Evolutionary conservation across 768 basidiomycete species (phyloP), one percentile per base, ranked within the genome.

Genomic region (Tylopilus subfusipes): DNA sequence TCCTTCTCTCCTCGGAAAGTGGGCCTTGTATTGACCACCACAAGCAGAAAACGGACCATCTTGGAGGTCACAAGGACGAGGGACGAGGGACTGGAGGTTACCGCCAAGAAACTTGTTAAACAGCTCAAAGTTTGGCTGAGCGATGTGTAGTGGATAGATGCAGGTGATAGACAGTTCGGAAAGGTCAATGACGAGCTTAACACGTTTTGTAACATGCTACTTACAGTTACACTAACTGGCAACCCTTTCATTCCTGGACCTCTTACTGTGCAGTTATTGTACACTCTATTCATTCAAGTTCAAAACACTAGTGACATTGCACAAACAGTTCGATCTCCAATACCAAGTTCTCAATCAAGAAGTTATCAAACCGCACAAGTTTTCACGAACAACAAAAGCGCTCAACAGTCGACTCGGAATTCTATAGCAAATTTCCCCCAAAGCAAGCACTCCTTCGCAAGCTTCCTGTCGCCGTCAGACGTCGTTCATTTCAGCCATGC

Each of bases 81-180:
- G 53, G 78, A 82, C 34, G 85, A 87, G 66, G 73, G 69, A 57
- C 65, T 89, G 36, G 86, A 88, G 67, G 62, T 68, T 4, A 67
- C 79, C 1, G 86, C 85, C 29, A 78, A 74, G 63, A 73, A 70
- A 59, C 68, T 89, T 27, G 79, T 82, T 1, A 68, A 58, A 48
- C 77, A 79, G 60, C 67, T 88, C 36, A 72, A 64, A 58, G 66
- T 58, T 9, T 79, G 78, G 76, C 57, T 83, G 64, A 61, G 38
- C 42, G 60, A 62, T 14, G 40, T 24, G 13, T 70, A 51, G 30
- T 21, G 42, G 45, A 31, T 33, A 31, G 12, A 46, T 31, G 14
- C 5, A 14, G 14, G 21, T 21, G 27, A 8, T n/a, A n/a, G n/a
- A n/a, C n/a, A n/a, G n/a, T n/a, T n/a, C n/a, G n/a, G n/a, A n/a